Evolutionary conservation across 1,284 basidiomycete species (phyloP).

Genomic region (Ceratobasidium sp.): DNA sequence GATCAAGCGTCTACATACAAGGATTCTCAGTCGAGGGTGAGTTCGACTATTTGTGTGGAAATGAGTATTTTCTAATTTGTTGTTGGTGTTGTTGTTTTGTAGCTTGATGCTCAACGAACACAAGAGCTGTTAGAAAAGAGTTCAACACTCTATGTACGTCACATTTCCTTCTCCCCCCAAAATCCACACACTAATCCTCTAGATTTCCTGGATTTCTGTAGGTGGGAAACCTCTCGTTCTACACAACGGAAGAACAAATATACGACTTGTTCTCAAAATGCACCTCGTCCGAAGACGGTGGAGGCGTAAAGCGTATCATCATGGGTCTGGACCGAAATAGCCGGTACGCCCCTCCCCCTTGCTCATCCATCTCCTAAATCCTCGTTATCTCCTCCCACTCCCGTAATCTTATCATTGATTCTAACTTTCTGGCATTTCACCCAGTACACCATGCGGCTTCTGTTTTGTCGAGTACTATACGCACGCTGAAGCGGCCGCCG

Average conservation of each 20-base stretch:
- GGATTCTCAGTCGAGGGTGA: conserved; percentile 82
- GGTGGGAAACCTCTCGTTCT: conserved; percentile 97
- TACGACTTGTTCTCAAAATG: conserved; percentile 98
- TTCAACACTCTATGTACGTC: conserved; percentile 77
- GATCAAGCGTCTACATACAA: conserved; percentile 97
- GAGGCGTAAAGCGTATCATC: conserved; percentile 97
- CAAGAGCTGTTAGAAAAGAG: conserved; percentile 76
- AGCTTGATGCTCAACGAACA: conserved; percentile 61
- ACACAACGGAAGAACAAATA: conserved; percentile 99
- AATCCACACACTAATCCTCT: conserved; percentile 29
- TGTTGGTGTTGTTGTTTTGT: conserved; percentile 3
- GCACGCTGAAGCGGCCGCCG: conserved; percentile 91
- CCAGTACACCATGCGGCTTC: conserved; percentile 97
- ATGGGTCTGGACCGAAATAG: conserved; percentile 98
- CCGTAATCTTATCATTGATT: not conserved
- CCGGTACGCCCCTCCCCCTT: conserved; percentile 64
- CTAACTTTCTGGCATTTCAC: conserved; percentile 14
- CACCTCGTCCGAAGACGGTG: conserved; percentile 87
- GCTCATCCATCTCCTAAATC: conserved; percentile 21
- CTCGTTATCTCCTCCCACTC: conserved; percentile 8
- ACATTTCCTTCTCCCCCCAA: conserved; percentile 19
- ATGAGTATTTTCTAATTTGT: not conserved
- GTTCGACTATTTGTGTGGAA: conserved; percentile 38
- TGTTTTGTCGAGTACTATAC: conserved; percentile 99
- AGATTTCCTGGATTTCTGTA: conserved; percentile 58